Percentiles rank a stretch among this genome's conserved stretches.
These are phyloP conservation scores for Cryptococcus neoformans DNA, from an alignment of 1,284 basidiomycete genomes.

Conservation along the genomic window DNA sequence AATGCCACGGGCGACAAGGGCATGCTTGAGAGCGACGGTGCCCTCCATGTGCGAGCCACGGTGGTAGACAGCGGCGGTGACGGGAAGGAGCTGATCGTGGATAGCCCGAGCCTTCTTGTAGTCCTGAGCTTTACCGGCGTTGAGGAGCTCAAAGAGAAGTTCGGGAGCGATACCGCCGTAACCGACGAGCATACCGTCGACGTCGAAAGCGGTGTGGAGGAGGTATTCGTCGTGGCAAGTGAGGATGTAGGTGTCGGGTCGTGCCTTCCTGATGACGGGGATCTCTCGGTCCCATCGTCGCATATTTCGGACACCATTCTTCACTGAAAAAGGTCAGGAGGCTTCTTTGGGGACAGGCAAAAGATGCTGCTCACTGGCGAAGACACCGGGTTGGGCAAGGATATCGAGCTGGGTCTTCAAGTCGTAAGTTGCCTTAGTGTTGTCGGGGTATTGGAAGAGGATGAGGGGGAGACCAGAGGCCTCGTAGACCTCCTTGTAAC, in stretches of 20 bases:
- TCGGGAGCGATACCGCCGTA: conserved; percentile 19
- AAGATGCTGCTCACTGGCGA: conserved; percentile 1
- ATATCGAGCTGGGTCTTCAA: conserved; percentile 18
- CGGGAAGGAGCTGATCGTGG: conserved; percentile 16
- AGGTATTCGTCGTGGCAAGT: conserved; percentile 18
- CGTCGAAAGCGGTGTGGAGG: conserved; percentile 18
- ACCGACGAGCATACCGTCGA: conserved; percentile 17
- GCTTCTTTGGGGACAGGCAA: too few species aligned
- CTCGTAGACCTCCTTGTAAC: conserved; percentile 16
- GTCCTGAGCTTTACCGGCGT: conserved; percentile 12
- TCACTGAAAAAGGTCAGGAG: background rate
- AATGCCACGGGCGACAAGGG: conserved; percentile 14
- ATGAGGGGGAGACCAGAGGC: conserved; percentile 17
- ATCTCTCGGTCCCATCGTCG: conserved; percentile 14
- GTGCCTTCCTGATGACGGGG: conserved; percentile 7
- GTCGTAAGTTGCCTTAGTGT: conserved; percentile 17
- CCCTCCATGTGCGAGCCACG: conserved; percentile 21
- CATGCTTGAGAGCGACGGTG: conserved; percentile 19
- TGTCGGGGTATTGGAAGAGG: conserved; percentile 18
- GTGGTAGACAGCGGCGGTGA: conserved; percentile 20
- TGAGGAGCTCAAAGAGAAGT: conserved; percentile 11
- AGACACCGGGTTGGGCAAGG: conserved; percentile 16
- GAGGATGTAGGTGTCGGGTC: conserved; percentile 13
- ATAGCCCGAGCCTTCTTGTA: conserved; percentile 10
- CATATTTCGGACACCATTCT: conserved; percentile 18